These are phyloP conservation scores for Phytopythium montanum DNA, from an alignment of 352 stramenopile species.

Conservation along the genomic window DNA sequence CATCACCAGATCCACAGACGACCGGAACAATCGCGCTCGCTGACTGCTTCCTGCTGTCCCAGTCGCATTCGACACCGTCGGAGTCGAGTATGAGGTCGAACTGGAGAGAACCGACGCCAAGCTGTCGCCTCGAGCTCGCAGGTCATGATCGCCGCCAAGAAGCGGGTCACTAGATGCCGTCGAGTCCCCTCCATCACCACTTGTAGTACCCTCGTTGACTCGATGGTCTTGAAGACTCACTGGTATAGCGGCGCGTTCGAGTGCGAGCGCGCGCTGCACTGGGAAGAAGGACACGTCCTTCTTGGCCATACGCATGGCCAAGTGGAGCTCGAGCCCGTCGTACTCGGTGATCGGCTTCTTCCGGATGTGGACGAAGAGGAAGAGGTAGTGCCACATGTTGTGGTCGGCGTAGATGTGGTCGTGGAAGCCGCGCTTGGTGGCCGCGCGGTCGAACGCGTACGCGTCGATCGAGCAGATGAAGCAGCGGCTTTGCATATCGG, in stretches of 20 bases:
- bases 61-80: not conserved
- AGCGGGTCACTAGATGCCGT: not conserved
- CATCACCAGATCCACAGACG: not conserved
- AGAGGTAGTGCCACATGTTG: constrained; percentile 85
- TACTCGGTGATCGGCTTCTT: constrained; percentile 79
- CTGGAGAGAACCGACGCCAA: not conserved
- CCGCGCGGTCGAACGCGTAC: constrained; percentile 63
- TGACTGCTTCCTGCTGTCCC: not conserved
- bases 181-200: not conserved
- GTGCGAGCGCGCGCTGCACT: constrained; percentile 48
- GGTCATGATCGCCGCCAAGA: not conserved
- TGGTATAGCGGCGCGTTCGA: constrained; percentile 21
- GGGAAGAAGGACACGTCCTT: constrained; percentile 77
- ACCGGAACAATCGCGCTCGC: not conserved
- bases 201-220: not conserved
- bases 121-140: not conserved
- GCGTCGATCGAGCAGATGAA: constrained; percentile 83
- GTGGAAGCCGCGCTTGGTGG: constrained; percentile 65
- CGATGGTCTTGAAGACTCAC: not conserved
- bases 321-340: constrained; percentile 73
- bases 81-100: not conserved
- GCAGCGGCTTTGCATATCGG: constrained; percentile 67
- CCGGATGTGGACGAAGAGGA: constrained; percentile 74
- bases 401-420: constrained; percentile 72
- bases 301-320: constrained; percentile 76